phyloP scores from a whole-genome alignment of 768 basidiomycete species.

The Infundibulicybe gibba region DNA sequence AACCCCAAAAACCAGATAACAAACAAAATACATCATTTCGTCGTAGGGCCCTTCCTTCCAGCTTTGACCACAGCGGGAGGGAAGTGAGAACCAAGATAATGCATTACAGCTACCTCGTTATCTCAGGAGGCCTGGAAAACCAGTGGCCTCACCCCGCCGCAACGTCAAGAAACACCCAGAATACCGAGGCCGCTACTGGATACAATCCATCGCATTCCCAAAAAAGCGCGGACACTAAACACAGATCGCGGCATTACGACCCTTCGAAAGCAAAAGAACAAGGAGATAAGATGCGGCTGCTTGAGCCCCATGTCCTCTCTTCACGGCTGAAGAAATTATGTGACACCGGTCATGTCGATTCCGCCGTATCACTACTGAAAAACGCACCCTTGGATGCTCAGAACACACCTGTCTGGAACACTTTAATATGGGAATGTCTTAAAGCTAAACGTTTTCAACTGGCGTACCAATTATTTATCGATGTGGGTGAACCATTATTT shows the following conservation, averaged over 20 bases:
- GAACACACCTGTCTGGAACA: constrained; percentile 78
- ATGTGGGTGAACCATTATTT: constrained; percentile 42
- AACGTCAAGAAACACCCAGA: neutral
- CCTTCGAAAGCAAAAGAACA: constrained; percentile 19
- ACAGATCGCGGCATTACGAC: constrained; percentile 39
- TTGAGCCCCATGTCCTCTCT: constrained; percentile 64
- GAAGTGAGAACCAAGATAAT: no score
- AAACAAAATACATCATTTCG: neutral
- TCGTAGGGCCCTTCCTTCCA: neutral
- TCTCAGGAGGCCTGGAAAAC: constrained; percentile 14
- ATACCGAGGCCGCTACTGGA: constrained; percentile 1
- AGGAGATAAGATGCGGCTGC: constrained; percentile 32
- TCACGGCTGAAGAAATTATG: constrained; percentile 55
- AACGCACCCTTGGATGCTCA: constrained; percentile 70
- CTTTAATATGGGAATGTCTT: constrained; percentile 64
- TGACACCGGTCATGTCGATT: constrained; percentile 50
- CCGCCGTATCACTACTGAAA: constrained; percentile 65
- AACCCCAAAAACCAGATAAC: no score
- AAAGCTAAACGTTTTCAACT: constrained; percentile 53
- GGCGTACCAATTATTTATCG: constrained; percentile 62
- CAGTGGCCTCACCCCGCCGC: no score
- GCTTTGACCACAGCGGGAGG: no score
- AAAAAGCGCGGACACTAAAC: constrained; percentile 8
- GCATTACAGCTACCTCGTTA: constrained; percentile 21
- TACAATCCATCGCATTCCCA: constrained; percentile 6